phyloP scores from a whole-genome alignment of 2,329 filamentous ascomycete genomes.

The Paecilomyces dactylethromorphus region DNA sequence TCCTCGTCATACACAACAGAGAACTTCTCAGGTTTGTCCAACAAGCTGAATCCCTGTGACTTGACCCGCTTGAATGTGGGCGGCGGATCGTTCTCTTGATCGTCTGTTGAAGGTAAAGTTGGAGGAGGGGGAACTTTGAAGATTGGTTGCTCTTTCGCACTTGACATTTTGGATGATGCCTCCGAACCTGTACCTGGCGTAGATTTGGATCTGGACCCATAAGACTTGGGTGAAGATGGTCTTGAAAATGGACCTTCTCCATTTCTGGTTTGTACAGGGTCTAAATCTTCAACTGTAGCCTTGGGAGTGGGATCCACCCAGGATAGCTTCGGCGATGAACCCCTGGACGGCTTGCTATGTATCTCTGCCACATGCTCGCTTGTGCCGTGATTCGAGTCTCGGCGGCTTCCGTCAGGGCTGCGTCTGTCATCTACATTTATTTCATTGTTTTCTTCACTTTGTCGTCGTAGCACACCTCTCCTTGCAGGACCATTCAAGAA shows the following conservation, averaged over 20 bases:
- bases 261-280: constrained; percentile 11
- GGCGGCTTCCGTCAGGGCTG: constrained; percentile 17
- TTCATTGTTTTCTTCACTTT: constrained; percentile 59
- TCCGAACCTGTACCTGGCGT: constrained; percentile 38
- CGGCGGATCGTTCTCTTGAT: constrained; percentile 80
- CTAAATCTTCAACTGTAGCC: constrained; percentile 14
- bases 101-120: constrained; percentile 56
- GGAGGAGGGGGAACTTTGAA: constrained; percentile 54
- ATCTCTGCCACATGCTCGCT: constrained; percentile 12
- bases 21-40: constrained; percentile 53
- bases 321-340: constrained; percentile 29
- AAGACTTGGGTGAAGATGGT: constrained; percentile 27
- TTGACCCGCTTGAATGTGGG: constrained; percentile 61
- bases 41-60: constrained; percentile 46
- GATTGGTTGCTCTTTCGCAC: constrained; percentile 43
- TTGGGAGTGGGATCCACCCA: constrained; percentile 29
- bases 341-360: constrained; percentile 18
- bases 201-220: constrained; percentile 29
- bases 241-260: constrained; percentile 25
- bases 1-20: constrained; percentile 44
- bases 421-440: constrained; percentile 21
- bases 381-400: constrained; percentile 21
- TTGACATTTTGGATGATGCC: constrained; percentile 32
- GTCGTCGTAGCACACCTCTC: constrained; percentile 56
- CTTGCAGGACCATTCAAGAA: constrained; percentile 76